Base-by-base conservation (phyloP, 805 yeast species). In the Komagataella mondaviorum region DNA sequence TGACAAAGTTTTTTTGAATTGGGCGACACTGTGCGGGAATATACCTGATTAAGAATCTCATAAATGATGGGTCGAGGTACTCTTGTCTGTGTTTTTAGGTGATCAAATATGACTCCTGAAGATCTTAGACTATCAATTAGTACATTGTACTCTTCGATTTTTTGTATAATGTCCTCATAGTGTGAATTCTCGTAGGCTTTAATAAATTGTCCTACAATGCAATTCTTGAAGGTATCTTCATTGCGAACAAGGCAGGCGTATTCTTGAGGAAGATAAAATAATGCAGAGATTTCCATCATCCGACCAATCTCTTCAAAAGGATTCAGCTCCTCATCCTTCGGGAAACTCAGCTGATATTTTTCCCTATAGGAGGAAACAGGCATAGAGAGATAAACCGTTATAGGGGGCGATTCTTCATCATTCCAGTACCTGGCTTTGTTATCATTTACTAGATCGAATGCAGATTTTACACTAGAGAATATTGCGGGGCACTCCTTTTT, bases 11-110 rank as follows among this genome's bases (percentile, higher is more conserved):
- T 78, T 16, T 71, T 68, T 0, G 85, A 80, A 43, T 81, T 75
- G 0, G 95, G 93, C 1, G 95, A 80, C 6, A 90, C 91, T 1
- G 85, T 75, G 57, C 97, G 72, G 0, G 85, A 68, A 63, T 90
- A 90, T 3, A 84, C 77, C 57, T 85, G 82, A 52, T 83, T 77
- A 49, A 89, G 67, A 4, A 90, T 55, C 59, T 85, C 93, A 58
- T 85, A 90, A 50, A 83, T 61, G 23, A 79, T 68, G 59, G 65
- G 63, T 53, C 59, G 59, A 23, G 73, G 80, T 44, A 69, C 60
- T 6, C 63, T 63, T 44, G 59, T 62, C 23, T 36, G 36, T 12
- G 30, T 12, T 22, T 16, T 14, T 10, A 22, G 7, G 46, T 45
- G 30, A 14, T 48, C 23, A 45, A 45, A 36, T 17, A 48, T 51